These are phyloP conservation scores for Dichotomocladium elegans DNA, from an alignment of 371 early-diverging fungal species.

Conservation along the genomic window DNA sequence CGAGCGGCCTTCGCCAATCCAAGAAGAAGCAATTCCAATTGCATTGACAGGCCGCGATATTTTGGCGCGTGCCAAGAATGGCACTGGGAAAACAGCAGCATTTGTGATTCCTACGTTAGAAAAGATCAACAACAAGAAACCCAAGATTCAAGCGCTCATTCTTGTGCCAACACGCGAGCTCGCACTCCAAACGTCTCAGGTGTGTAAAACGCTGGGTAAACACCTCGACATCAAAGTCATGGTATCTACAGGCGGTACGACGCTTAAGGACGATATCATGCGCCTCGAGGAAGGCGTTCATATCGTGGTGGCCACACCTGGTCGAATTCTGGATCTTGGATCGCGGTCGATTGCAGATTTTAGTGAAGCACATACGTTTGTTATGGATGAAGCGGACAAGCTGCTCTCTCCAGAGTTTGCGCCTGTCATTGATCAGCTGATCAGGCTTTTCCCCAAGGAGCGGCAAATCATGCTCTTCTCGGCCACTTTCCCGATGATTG, in stretches of 20 bases:
- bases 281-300: conserved; percentile 90
- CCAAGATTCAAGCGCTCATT: conserved; percentile 81
- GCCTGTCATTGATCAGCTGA: conserved; percentile 93
- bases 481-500: conserved; percentile 98
- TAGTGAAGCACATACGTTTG: conserved; percentile 79
- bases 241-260: conserved; percentile 97
- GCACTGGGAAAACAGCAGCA: conserved; percentile 98
- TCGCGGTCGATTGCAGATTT: conserved; percentile 87
- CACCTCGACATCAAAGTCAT: conserved; percentile 92
- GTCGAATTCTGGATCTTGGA: conserved; percentile 95
- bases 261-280: conserved; percentile 97
- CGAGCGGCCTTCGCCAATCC: conserved; percentile 98
- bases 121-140: conserved; percentile 80
- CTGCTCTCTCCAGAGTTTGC: conserved; percentile 94
- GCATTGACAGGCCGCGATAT: conserved; percentile 95
- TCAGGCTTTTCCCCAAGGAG: conserved; percentile 75
- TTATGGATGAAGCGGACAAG: conserved; percentile 99
- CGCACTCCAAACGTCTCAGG: conserved; percentile 95
- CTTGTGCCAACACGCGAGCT: conserved; percentile 98
- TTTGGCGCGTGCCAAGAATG: conserved; percentile 96
- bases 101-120: conserved; percentile 95
- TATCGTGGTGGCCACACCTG: conserved; percentile 97
- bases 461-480: conserved; percentile 96
- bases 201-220: conserved; percentile 90
- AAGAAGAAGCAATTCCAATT: conserved; percentile 98